Base-by-base conservation (phyloP, 2,329 filamentous ascomycete genomes). In the Ceratocystis destructans region DNA sequence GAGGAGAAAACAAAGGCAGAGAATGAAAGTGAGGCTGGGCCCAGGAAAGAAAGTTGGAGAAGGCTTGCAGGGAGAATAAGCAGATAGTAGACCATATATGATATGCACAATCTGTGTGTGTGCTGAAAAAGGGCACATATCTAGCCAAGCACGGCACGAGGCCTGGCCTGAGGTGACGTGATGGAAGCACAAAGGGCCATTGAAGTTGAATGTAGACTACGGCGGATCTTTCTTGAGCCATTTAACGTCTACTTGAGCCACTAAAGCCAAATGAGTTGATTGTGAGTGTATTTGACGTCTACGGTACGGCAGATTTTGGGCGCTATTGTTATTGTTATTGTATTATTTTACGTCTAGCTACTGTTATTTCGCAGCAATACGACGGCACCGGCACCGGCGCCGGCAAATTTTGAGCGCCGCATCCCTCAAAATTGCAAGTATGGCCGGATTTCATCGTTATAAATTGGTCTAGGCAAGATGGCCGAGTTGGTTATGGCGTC, bases 401-500 rank as follows among this genome's bases (percentile, higher is more conserved):
- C 22, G 22, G 22, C 33, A 33, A 33, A 8, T 33, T 37, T 37
- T 12, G 33, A 10, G 33, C 12, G 33, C 8, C 25, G 4, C 22
- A 37, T 37, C 12, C 28, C 12, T 59, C 28, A 59, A 31, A 12
- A 59, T 1, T 17, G 4, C 10, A n/a, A 17, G n/a, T 33, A 31
- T 31, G 20, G 50, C 12, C 53, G 2, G n/a, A 6, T 12, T 8
- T 5, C 3, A 4, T 25, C 15, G 48, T 53, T 20, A 7, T 2
- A 10, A 33, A 59, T 3, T 33, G 15, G 25, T 33, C 28, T 59
- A 41, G 67, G 67, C 67, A 73, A 73, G 72, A 74, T 74, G 73
- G 73, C 73, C 72, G 72, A 74, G 72, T 73, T 74, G 72, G 72
- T 74, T 72, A 73, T 73, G 72, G 72, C 72, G 73, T 71, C 71